These are phyloP conservation scores for Hydnomerulius pinastri DNA, from an alignment of 768 basidiomycete species.

Conservation along the genomic window DNA sequence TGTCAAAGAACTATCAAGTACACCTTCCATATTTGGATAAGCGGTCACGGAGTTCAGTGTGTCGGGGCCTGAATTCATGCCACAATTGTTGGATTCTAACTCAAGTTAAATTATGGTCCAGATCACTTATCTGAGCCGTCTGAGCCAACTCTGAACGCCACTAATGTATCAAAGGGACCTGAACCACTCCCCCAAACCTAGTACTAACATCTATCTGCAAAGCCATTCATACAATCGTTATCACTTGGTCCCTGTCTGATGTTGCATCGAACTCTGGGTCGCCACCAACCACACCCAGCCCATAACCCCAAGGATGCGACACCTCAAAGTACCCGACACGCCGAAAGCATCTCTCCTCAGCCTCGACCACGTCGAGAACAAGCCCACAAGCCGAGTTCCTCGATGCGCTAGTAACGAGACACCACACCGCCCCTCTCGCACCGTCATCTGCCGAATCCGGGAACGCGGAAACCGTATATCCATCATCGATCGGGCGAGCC, in stretches of 20 bases:
- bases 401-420: background rate
- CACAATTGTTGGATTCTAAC: background rate
- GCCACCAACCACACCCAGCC: background rate
- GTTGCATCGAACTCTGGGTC: too few species aligned
- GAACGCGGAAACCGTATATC: background rate
- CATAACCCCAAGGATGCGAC: background rate
- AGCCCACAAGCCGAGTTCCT: background rate
- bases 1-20: background rate
- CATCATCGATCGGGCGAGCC: background rate
- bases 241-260: background rate
- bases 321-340: background rate
- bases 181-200: too few species aligned
- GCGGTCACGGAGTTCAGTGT: too few species aligned
- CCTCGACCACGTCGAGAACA: background rate
- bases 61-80: background rate
- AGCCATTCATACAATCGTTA: background rate
- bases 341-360: background rate
- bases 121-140: too few species aligned
- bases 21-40: background rate
- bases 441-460: background rate
- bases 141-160: too few species aligned
- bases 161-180: too few species aligned
- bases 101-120: too few species aligned
- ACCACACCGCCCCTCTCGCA: background rate
- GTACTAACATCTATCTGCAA: too few species aligned